These are phyloP conservation scores for Irpex lacteus DNA, from an alignment of 1,284 basidiomycete species.

Conservation along the genomic window DNA sequence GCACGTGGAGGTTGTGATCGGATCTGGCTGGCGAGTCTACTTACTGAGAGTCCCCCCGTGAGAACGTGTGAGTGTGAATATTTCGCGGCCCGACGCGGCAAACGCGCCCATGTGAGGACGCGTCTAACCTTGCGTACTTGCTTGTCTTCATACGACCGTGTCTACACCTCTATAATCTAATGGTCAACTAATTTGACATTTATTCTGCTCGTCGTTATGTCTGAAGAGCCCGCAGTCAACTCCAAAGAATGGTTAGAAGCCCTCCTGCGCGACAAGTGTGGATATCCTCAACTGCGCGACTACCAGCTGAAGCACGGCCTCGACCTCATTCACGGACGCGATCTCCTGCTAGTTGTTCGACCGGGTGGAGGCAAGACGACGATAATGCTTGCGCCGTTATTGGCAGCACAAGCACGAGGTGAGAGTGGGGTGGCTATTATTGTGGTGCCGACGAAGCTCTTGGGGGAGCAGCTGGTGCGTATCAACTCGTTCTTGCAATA, in stretches of 20 bases:
- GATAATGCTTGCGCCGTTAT: neutral
- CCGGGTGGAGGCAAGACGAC: conserved; percentile 3
- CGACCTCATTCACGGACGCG: neutral
- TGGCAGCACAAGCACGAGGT: neutral
- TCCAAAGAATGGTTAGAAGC: neutral
- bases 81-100: too few species aligned
- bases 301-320: conserved; percentile 2
- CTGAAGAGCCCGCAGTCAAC: neutral
- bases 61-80: too few species aligned
- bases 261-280: neutral
- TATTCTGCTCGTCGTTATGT: neutral
- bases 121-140: too few species aligned
- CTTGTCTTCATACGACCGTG: too few species aligned
- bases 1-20: neutral
- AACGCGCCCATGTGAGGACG: too few species aligned
- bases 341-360: neutral
- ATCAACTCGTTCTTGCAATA: too few species aligned
- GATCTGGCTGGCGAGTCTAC: neutral
- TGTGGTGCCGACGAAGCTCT: conserved; percentile 1
- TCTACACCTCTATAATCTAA: too few species aligned
- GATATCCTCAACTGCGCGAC: neutral
- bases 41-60: too few species aligned
- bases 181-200: too few species aligned
- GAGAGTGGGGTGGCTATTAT: neutral
- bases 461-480: conserved; percentile 2